Evolutionary conservation across 345 rosid species (phyloP), one percentile per base, ranked within the genome.

Genomic region (Turnera subulata): DNA sequence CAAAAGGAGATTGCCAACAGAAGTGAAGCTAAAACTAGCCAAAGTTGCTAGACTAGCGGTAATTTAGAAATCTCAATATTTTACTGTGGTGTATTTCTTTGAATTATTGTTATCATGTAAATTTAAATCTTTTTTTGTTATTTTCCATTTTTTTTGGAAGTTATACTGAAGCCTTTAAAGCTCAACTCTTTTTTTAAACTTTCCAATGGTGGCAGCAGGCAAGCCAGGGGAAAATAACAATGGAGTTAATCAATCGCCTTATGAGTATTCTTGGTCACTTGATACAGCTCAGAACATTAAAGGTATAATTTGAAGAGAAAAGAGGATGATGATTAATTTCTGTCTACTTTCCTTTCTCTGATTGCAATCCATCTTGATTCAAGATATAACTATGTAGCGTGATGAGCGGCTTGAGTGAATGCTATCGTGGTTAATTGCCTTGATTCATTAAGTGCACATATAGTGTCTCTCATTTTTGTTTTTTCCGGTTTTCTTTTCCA

Each of bases 261-360:
- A 85, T 84, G 90, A 72, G 89, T 62, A 86, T 83, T 67, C 89
- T 92, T 14, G 97, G 98, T 67, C 95, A 92, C 73, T 55, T 86
- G 67, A 85, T 92, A 66, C 97, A 89, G 68, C 87, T 84, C 18
- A 80, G 97, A 74, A 86, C 97, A 26, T 87, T 92, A n/a, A 89
- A 92, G 98, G 98, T 92, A 80, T 55, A 51, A 29, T 24, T 14
- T 38, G 45, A 4, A 29, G 14, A 50, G 29, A 20, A 50, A 20
- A 18, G 48, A 58, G 11, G 15, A 37, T 59, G 18, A 43, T 24
- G 42, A 33, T 10, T 42, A 49, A 8, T 1, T 39, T n/a, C 20
- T 9, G 46, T 21, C 37, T 2, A 9, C 55, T 20, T 47, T 6
- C 6, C 35, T 7, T 46, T 29, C 24, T 39, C 4, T 20, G 12